phyloP scores from a whole-genome alignment of 2,329 filamentous ascomycete species.

The Sarocladium strictum region DNA sequence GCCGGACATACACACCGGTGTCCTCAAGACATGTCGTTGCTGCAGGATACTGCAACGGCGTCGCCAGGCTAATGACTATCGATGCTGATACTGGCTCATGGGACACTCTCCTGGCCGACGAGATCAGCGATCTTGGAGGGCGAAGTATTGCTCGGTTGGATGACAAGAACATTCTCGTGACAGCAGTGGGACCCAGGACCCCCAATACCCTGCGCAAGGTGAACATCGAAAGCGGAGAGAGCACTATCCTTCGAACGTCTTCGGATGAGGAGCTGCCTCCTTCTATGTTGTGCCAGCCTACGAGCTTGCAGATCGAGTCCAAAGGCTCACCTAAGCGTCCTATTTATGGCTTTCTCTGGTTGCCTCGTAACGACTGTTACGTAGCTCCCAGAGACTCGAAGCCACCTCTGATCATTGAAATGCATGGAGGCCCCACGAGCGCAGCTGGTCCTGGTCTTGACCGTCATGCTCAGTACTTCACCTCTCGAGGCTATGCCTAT shows the following conservation, averaged over 20 bases:
- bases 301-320: constrained; percentile 25
- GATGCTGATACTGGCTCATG: constrained; percentile 27
- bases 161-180: constrained; percentile 28
- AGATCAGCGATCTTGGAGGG: constrained; percentile 27
- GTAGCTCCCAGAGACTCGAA: constrained; percentile 24
- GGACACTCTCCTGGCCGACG: constrained; percentile 23
- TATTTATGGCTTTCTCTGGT: constrained; percentile 41
- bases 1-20: constrained; percentile 34
- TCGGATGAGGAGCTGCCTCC: constrained; percentile 24
- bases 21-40: constrained; percentile 29
- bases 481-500: constrained; percentile 46
- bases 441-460: constrained; percentile 36
- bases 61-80: constrained; percentile 29
- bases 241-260: constrained; percentile 26
- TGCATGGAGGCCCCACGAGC: constrained; percentile 47
- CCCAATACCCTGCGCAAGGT: constrained; percentile 15
- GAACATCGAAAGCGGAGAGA: constrained; percentile 9
- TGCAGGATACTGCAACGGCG: constrained; percentile 24
- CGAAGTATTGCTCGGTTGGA: constrained; percentile 24
- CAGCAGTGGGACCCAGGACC: constrained; percentile 30
- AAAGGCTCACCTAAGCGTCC: constrained; percentile 21
- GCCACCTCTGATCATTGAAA: constrained; percentile 43
- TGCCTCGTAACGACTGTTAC: constrained; percentile 41
- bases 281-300: constrained; percentile 30
- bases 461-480: constrained; percentile 44